Evolutionary conservation across 192 early-diverging fungal genomes (phyloP).

Genomic region (Fimicolochytrium jonesii): DNA sequence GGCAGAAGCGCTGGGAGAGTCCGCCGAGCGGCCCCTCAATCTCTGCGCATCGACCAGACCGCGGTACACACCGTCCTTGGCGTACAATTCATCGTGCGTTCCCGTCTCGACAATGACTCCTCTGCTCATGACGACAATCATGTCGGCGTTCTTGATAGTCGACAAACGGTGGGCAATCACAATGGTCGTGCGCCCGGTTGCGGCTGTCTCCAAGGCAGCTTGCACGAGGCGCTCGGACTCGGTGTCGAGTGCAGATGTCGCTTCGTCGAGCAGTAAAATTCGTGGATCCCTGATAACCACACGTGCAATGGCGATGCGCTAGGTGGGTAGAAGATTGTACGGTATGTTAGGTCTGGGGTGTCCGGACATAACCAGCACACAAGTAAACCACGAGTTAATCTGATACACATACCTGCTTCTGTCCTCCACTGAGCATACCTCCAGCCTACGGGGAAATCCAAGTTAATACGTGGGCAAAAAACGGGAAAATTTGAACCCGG

Average conservation of each 20-base stretch:
- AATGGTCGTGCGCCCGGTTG: constrained; percentile 74
- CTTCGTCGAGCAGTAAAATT: constrained; percentile 66
- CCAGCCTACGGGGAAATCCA: too few species aligned
- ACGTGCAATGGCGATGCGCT: constrained; percentile 94
- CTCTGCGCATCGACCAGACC: constrained; percentile 59
- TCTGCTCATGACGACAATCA: constrained; percentile 72
- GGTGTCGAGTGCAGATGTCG: constrained; percentile 54
- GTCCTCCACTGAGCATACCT: constrained; percentile 72
- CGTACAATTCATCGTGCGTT: constrained; percentile 73
- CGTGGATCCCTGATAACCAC: constrained; percentile 79
- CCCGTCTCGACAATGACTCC: constrained; percentile 66
- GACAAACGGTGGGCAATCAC: constrained; percentile 88
- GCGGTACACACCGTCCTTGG: constrained; percentile 54
- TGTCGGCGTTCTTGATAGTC: constrained; percentile 79
- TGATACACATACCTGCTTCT: constrained; percentile 84
- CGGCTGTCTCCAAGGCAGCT: constrained; percentile 39
- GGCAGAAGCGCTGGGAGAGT: background rate
- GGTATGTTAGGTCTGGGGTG: too few species aligned
- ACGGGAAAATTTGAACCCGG: too few species aligned
- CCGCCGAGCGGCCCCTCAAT: constrained; percentile 5
- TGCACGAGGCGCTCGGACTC: constrained; percentile 50
- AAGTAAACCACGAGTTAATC: background rate
- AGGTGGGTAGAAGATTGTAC: too few species aligned
- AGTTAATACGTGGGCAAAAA: too few species aligned
- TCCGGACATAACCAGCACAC: too few species aligned